These are phyloP conservation scores for Bullera alba DNA, from an alignment of 768 basidiomycete genomes.

Conservation along the genomic window DNA sequence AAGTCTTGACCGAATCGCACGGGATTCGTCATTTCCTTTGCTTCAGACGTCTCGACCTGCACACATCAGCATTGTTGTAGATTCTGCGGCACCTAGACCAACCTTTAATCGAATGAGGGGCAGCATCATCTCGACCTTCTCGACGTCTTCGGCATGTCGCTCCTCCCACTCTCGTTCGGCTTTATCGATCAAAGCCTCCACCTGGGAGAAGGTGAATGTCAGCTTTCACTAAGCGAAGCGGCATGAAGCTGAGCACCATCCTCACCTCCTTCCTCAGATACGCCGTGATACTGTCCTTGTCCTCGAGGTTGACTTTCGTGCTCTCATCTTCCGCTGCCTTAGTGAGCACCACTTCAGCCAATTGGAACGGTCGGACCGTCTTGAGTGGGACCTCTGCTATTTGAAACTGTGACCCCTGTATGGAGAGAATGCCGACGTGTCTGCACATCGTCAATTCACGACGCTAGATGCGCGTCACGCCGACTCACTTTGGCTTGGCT, in stretches of 20 bases:
- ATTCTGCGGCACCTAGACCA: slow-evolving; percentile 4
- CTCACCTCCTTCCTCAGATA: slow-evolving; percentile 66
- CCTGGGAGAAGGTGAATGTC: slow-evolving; percentile 52
- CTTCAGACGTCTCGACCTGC: slow-evolving; percentile 83
- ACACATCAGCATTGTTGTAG: slow-evolving; percentile 2
- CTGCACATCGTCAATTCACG: slow-evolving; percentile 48
- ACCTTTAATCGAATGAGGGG: slow-evolving; percentile 83
- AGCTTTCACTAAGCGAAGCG: neutral
- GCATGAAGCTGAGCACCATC: neutral
- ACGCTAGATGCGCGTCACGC: neutral
- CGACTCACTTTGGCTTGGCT: slow-evolving; percentile 71
- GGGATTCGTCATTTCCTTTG: slow-evolving; percentile 87
- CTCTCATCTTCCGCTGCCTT: slow-evolving; percentile 71
- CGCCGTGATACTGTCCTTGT: slow-evolving; percentile 75
- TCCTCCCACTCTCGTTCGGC: slow-evolving; percentile 36
- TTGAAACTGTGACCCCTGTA: slow-evolving; percentile 81
- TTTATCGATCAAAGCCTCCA: slow-evolving; percentile 62
- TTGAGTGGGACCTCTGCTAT: slow-evolving; percentile 78
- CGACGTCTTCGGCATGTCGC: slow-evolving; percentile 17
- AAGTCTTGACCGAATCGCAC: slow-evolving; percentile 96
- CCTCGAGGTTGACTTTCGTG: slow-evolving; percentile 58
- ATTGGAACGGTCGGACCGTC: slow-evolving; percentile 88
- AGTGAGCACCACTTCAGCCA: slow-evolving; percentile 69
- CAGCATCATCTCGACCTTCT: slow-evolving; percentile 53
- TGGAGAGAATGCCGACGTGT: slow-evolving; percentile 80